These are phyloP conservation scores for Quercus mongolica DNA, from an alignment of 306 rosid genomes.

Conservation along the genomic window DNA sequence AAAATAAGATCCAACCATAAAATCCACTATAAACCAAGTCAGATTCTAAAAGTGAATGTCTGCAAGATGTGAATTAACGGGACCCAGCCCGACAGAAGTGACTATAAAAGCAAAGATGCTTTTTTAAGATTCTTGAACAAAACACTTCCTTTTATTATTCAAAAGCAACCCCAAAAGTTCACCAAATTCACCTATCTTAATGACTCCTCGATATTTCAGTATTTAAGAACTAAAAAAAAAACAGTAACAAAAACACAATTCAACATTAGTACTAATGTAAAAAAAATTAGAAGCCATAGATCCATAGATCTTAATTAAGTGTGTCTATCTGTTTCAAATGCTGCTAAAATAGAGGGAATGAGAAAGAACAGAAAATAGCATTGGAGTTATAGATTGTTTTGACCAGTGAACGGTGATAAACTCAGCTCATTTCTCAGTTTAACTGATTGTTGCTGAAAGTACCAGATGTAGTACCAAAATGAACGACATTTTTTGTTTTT, in stretches of 20 bases:
- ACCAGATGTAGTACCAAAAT: neutral
- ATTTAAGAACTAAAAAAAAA: neutral
- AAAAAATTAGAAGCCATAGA: neutral
- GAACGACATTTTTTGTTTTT: neutral
- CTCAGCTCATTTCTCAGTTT: too few species aligned
- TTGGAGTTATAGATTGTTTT: neutral
- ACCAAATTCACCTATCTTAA: neutral
- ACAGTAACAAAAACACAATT: neutral
- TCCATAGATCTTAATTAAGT: neutral
- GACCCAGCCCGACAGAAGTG: conserved; percentile 13
- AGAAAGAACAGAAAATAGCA: neutral
- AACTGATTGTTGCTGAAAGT: neutral
- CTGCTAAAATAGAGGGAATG: neutral
- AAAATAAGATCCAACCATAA: neutral
- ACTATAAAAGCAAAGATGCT: neutral
- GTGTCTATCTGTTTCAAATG: neutral
- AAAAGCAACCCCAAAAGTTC: neutral
- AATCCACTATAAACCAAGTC: neutral
- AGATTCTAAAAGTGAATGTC: neutral
- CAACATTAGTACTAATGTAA: neutral
- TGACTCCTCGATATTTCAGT: neutral
- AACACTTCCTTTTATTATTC: neutral
- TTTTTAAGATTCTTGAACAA: neutral
- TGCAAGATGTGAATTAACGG: neutral
- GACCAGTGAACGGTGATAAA: too few species aligned